Conservation (phyloP, 257 asterid genomes). For the Solanum piurae region DNA sequence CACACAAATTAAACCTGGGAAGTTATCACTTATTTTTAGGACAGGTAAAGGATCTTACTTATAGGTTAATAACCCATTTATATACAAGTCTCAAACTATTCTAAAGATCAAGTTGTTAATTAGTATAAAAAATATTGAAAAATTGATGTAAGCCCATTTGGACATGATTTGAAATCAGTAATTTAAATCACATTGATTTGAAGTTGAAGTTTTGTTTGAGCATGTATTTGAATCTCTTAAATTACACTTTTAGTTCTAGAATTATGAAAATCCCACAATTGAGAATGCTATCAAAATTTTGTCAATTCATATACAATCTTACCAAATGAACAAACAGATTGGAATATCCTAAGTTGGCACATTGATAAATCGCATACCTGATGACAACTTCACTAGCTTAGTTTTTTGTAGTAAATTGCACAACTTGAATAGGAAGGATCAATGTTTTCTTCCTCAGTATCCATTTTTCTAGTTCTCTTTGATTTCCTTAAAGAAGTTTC, state of each 20-base stretch:
- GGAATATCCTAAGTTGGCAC: neutral
- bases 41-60: neutral
- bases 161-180: neutral
- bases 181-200: neutral
- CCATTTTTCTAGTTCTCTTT: neutral
- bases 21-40: neutral
- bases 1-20: neutral
- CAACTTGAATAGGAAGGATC: too few relatives aligned
- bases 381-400: neutral
- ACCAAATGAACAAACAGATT: too few relatives aligned
- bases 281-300: neutral
- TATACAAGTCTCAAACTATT: neutral
- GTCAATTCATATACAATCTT: neutral
- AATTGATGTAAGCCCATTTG: neutral
- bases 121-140: too few relatives aligned
- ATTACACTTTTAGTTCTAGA: too few relatives aligned
- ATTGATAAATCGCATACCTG: neutral
- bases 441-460: neutral
- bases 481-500: neutral
- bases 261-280: too few relatives aligned
- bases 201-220: neutral
- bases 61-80: neutral
- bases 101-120: too few relatives aligned
- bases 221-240: too few relatives aligned
- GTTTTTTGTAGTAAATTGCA: neutral